Evolutionary conservation across 108 stramenopile genomes (phyloP), one percentile per base, ranked within the genome.

Genomic region (Epipyxis sp.): DNA sequence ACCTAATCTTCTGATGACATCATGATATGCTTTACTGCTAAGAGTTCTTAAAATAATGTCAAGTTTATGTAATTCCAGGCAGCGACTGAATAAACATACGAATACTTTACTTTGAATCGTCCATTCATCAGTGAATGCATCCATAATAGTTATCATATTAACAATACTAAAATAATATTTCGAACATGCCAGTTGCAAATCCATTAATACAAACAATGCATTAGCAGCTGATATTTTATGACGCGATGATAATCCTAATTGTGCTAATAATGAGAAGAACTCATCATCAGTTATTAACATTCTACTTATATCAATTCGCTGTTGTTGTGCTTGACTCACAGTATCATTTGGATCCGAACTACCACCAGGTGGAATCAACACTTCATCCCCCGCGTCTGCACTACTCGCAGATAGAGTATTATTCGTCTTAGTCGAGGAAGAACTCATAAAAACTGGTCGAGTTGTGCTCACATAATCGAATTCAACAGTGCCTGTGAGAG

Each of bases 391-490:
- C n/a, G n/a, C n/a, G n/a, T n/a, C n/a, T n/a, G n/a, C n/a, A n/a
- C n/a, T n/a, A n/a, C n/a, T n/a, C 25, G 54, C n/a, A n/a, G n/a
- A n/a, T 57, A n/a, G 54, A 57, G 54, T 57, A n/a, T n/a, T n/a
- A n/a, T n/a, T n/a, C n/a, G n/a, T n/a, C n/a, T n/a, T n/a, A n/a
- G n/a, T n/a, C n/a, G n/a, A n/a, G n/a, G n/a, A n/a, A n/a, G n/a
- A n/a, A n/a, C n/a, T n/a, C n/a, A n/a, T n/a, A n/a, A n/a, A n/a
- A 68, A 16, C 20, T 20, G 65, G 65, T 20, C 65, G 65, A 13
- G 39, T 20, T 16, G 65, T 68, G 65, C 39, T 68, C 16, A 68
- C 65, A 37, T 68, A 68, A 41, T 68, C 65, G 65, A 68, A 68
- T 25, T 68, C 65, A 20, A 68, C 35, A 20, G 40, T 68, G 29